These are phyloP conservation scores for Ramalina intermedia DNA, from an alignment of 495 filamentous ascomycete genomes.

Conservation along the genomic window DNA sequence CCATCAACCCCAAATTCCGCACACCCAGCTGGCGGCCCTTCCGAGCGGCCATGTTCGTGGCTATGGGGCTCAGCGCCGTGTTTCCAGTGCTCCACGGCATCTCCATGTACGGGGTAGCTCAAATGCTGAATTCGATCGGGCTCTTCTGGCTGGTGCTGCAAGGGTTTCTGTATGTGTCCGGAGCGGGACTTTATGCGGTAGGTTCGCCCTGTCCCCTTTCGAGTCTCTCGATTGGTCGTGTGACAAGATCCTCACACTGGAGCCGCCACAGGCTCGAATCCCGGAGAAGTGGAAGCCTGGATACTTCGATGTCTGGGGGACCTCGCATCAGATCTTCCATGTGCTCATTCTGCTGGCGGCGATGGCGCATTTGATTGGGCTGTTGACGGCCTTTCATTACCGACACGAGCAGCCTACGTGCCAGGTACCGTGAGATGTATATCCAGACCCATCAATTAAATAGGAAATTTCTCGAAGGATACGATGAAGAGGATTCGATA, in stretches of 20 bases:
- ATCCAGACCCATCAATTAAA: background rate
- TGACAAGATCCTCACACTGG: background rate
- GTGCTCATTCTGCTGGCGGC: conserved; percentile 47
- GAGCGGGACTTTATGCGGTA: conserved; percentile 70
- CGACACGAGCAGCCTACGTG: background rate
- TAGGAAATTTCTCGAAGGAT: background rate
- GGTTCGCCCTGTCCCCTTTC: conserved; percentile 12
- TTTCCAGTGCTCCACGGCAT: conserved; percentile 70
- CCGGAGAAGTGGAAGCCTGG: conserved; percentile 36
- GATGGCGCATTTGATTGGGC: conserved; percentile 40
- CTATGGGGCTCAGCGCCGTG: conserved; percentile 70
- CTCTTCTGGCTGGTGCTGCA: conserved; percentile 70
- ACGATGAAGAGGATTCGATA: background rate
- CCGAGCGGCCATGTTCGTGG: conserved; percentile 81
- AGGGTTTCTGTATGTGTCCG: conserved; percentile 71
- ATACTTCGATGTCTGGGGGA: conserved; percentile 46
- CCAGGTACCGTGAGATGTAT: background rate
- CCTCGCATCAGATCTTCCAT: conserved; percentile 53
- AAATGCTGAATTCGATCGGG: conserved; percentile 57
- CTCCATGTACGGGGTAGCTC: conserved; percentile 38
- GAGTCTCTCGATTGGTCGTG: background rate
- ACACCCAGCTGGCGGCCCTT: conserved; percentile 72
- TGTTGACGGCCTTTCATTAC: conserved; percentile 44
- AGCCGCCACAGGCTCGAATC: conserved; percentile 24
- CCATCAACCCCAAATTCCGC: conserved; percentile 64